Conservation (phyloP, 2,329 filamentous ascomycete genomes). For the Fusarium sp. region DNA sequence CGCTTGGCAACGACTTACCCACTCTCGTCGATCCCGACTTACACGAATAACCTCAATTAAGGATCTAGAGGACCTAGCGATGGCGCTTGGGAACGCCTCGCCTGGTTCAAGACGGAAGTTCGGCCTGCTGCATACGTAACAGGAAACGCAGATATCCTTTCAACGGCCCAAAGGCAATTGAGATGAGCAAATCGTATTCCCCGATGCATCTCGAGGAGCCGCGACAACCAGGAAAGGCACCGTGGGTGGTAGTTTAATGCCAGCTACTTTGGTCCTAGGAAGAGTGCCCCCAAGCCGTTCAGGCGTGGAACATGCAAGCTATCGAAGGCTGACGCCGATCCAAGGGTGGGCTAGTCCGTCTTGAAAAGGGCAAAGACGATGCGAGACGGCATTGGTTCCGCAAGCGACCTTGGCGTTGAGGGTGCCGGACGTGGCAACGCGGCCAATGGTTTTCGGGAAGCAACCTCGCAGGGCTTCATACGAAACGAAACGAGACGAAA, state of each 20-base stretch:
- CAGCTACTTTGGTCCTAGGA: not conserved
- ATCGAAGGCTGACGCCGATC: conserved; percentile 6
- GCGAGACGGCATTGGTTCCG: conserved; percentile 23
- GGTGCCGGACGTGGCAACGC: not conserved
- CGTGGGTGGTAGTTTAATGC: not conserved
- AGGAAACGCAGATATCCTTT: not conserved
- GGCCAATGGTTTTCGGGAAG: conserved; percentile 20
- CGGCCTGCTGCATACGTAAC: conserved; percentile 1
- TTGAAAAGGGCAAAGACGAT: conserved; percentile 4
- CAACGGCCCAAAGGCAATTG: conserved; percentile 15
- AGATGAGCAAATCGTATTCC: conserved; percentile 13
- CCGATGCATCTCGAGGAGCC: conserved; percentile 16
- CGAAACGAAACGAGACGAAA: conserved; percentile 38
- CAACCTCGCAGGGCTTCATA: not conserved
- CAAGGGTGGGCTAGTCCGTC: conserved; percentile 11
- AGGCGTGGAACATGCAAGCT: not conserved
- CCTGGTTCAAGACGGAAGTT: not conserved
- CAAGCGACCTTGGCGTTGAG: conserved; percentile 36
- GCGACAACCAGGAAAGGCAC: not conserved
- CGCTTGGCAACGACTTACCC: not conserved
- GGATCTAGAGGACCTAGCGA: conserved; percentile 1
- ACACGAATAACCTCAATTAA: not conserved
- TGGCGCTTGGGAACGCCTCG: not conserved
- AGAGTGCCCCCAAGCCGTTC: not conserved
- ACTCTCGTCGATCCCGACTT: not conserved